Base-by-base conservation (phyloP, 164 flowering plant genomes). In the Magnolia officinalis region DNA sequence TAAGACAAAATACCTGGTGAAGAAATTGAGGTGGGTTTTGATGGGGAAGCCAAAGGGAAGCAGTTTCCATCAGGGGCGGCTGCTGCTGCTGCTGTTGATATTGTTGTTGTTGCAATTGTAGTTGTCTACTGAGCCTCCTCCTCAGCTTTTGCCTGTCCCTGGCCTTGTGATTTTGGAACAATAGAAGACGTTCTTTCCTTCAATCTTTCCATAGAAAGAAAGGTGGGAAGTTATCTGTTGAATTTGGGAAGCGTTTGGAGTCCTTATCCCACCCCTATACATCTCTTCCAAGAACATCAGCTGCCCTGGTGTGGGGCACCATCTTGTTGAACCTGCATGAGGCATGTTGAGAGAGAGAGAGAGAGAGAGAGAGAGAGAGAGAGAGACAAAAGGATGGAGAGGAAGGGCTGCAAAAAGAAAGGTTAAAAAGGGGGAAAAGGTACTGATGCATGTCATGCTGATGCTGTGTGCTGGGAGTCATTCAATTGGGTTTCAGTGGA, bases 121-220 rank as follows among this genome's bases (percentile, higher is more conserved):
- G 63, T 26, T 88, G 85, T 71, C 82, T 90, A 13, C 31, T 61
- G 31, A 89, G 87, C 75, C 85, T 89, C 81, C 85, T 88, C 45
- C 91, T 84, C 26, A 92, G 89, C 84, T 90, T 92, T 78, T 92
- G 97, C 50, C 95, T 83, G 67, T 93, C 96, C 68, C 98, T 85
- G 19, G 98, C 98, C 83, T 91, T 93, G 82, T 93, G 97, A 77
- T 93, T 93, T 77, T 91, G 97, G 67, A 93, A 93, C 97, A 93
- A 76, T 93, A 91, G 78, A 93, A 92, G n/a, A 92, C 97, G 74
- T 90, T 92, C 73, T 92, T 92, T 10, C 92, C 95, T 74, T 93
- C 90, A 71, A 94, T 91, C 86, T 83, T 90, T 8, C 98, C 98
- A 75, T 88, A 91, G 66, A 78, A 50, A 13, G 94, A 86, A 51